Evolutionary conservation across 148 eudicot genomes (phyloP).

Genomic region (Simmondsia chinensis): DNA sequence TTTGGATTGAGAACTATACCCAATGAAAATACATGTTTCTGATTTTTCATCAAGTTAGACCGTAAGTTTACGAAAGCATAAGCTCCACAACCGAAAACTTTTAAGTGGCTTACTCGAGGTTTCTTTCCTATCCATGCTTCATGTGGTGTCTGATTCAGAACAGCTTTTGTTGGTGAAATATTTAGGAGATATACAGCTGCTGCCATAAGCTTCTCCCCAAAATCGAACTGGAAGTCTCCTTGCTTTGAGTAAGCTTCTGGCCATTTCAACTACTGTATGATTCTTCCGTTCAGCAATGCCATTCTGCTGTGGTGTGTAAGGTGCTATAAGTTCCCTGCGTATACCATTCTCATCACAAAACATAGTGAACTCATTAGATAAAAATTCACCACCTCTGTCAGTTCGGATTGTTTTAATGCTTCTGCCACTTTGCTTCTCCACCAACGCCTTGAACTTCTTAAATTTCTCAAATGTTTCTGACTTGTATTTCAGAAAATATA

Average conservation of each 20-base stretch:
- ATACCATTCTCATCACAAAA: constrained; percentile 3
- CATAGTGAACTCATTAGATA: neutral
- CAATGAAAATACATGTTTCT: constrained; percentile 7
- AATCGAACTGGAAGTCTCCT: neutral
- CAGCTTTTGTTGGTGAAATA: neutral
- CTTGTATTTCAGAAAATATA: neutral
- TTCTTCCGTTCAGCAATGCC: neutral
- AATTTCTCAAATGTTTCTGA: neutral
- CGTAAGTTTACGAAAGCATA: neutral
- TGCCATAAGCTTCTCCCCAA: neutral
- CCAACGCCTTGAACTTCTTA: neutral
- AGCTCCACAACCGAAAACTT: neutral
- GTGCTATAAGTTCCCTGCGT: neutral
- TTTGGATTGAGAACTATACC: neutral
- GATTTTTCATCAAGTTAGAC: constrained; percentile 6
- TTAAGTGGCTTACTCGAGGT: constrained; percentile 1
- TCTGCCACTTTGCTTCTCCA: neutral
- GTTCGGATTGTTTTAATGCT: neutral
- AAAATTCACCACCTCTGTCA: constrained; percentile 9
- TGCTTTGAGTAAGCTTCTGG: constrained; percentile 4
- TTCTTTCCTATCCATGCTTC: constrained; percentile 3
- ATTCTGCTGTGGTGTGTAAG: neutral
- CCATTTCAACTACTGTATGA: neutral
- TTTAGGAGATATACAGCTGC: neutral
- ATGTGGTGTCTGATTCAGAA: neutral